Evolutionary conservation across 1,284 basidiomycete genomes (phyloP).

Genomic region (Mycosarcoma maydis): DNA sequence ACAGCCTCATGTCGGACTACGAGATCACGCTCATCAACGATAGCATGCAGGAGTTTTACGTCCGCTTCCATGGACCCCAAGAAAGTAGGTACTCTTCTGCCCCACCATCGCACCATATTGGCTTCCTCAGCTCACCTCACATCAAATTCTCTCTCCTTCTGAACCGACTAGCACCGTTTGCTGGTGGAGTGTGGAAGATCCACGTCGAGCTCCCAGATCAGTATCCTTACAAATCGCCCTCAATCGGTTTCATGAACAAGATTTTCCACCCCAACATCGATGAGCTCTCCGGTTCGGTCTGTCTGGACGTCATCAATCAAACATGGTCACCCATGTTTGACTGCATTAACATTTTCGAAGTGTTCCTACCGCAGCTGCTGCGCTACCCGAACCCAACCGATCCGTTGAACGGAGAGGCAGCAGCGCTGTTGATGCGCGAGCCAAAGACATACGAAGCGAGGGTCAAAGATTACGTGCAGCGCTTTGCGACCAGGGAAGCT

Average conservation of each 20-base stretch:
- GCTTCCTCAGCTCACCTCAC: too few relatives aligned
- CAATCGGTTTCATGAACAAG: slow-evolving; percentile 99
- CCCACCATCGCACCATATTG: neutral
- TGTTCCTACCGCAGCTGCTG: slow-evolving; percentile 93
- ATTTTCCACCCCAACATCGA: slow-evolving; percentile 99
- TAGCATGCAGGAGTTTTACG: slow-evolving; percentile 98
- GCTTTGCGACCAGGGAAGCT: slow-evolving; percentile 53
- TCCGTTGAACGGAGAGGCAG: slow-evolving; percentile 96
- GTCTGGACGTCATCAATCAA: slow-evolving; percentile 63
- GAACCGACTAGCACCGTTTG: slow-evolving; percentile 80
- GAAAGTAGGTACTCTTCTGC: slow-evolving; percentile 78
- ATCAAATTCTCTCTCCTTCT: slow-evolving; percentile 1
- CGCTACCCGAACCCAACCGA: slow-evolving; percentile 98
- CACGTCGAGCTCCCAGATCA: slow-evolving; percentile 99
- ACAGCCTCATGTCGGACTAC: slow-evolving; percentile 64
- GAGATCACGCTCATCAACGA: slow-evolving; percentile 97
- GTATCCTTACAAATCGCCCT: slow-evolving; percentile 98
- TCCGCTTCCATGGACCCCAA: slow-evolving; percentile 89
- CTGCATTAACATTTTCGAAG: slow-evolving; percentile 99
- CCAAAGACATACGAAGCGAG: slow-evolving; percentile 74
- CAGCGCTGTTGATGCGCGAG: slow-evolving; percentile 93
- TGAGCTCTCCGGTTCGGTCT: slow-evolving; percentile 73
- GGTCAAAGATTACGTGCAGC: slow-evolving; percentile 58
- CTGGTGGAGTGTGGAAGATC: slow-evolving; percentile 97
- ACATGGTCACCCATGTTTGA: slow-evolving; percentile 70